phyloP scores from a whole-genome alignment of 1,139 yeast genomes.

The Suhomyces anneliseae region DNA sequence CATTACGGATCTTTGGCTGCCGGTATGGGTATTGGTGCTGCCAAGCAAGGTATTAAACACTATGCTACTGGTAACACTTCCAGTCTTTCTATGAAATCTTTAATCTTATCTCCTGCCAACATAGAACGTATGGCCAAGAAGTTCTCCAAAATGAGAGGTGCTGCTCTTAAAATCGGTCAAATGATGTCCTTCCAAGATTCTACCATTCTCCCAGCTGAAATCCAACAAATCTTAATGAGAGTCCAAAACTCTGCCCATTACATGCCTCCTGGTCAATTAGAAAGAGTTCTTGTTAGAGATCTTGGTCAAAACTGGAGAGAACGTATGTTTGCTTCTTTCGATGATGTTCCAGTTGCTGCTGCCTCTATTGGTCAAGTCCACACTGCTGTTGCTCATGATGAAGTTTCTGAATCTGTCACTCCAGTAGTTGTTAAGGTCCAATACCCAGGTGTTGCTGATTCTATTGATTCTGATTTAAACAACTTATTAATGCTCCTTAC shows the following conservation, averaged over 20 bases:
- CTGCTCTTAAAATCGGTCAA: conserved; percentile 95
- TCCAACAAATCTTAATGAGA: conserved; percentile 74
- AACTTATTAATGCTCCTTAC: conserved; percentile 77
- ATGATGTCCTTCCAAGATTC: conserved; percentile 92
- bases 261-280: conserved; percentile 92
- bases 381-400: conserved; percentile 51
- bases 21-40: conserved; percentile 82
- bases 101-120: conserved; percentile 76
- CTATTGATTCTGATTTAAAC: conserved; percentile 91
- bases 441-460: conserved; percentile 95
- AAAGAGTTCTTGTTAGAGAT: conserved; percentile 68
- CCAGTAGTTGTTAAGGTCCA: conserved; percentile 95
- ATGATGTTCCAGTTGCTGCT: conserved; percentile 92
- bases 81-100: conserved; percentile 52
- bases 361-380: conserved; percentile 98
- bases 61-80: conserved; percentile 50
- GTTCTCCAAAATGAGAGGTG: conserved; percentile 95
- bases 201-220: conserved; percentile 77
- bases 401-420: conserved; percentile 48
- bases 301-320: conserved; percentile 80
- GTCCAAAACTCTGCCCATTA: conserved; percentile 95
- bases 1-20: conserved; percentile 95
- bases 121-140: conserved; percentile 86
- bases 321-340: conserved; percentile 66
- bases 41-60: conserved; percentile 74